Evolutionary conservation across 345 rosid genomes (phyloP).

Genomic region (Populus simonii): DNA sequence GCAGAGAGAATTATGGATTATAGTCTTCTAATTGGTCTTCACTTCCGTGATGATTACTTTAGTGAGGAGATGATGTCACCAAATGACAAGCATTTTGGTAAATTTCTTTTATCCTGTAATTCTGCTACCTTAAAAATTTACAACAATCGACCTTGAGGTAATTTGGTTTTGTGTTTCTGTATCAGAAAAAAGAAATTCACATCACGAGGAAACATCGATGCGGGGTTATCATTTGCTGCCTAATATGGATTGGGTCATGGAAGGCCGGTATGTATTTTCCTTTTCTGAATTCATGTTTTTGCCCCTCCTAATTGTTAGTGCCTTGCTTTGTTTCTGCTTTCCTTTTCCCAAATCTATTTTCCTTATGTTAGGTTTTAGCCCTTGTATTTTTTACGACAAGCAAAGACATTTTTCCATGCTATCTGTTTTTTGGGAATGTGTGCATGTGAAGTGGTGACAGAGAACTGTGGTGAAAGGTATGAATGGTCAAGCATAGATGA

Average conservation of each 20-base stretch:
- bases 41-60: conserved; percentile 45
- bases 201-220: conserved; percentile 19
- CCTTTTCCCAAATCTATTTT: not conserved
- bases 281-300: not conserved
- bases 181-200: conserved; percentile 32
- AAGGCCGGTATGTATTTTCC: not conserved
- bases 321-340: not conserved
- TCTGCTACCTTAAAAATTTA: not conserved
- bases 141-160: not conserved
- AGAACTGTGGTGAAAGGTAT: not conserved
- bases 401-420: not conserved
- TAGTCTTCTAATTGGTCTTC: conserved; percentile 68
- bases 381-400: not conserved
- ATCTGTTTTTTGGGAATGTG: not conserved
- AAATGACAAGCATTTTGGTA: conserved; percentile 20
- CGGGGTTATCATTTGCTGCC: not conserved
- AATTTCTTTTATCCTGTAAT: not conserved
- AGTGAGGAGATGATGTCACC: conserved; percentile 31
- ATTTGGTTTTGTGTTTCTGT: not conserved
- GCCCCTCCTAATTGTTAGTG: not conserved
- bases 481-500: not conserved
- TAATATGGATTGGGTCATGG: not conserved
- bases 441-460: not conserved
- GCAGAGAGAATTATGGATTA: conserved; percentile 69
- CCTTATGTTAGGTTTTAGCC: not conserved